Evolutionary conservation across 805 yeast species (phyloP).

Genomic region (Danielia reshetovae): DNA sequence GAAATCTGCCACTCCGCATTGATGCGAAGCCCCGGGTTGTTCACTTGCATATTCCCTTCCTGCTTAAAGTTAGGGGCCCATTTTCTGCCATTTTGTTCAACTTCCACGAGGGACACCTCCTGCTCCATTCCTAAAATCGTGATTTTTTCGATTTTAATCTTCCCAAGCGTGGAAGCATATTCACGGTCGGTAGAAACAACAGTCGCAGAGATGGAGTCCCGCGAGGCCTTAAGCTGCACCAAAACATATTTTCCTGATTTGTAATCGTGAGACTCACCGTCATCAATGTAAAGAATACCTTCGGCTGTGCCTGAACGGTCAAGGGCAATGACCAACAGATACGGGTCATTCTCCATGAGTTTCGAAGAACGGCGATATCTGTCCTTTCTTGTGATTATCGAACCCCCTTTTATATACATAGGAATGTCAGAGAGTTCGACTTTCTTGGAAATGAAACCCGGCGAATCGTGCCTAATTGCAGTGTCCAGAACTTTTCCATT

Average conservation of each 20-base stretch:
- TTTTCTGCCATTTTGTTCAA: slow-evolving; percentile 34
- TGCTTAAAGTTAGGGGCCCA: slow-evolving; percentile 28
- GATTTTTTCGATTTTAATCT: slow-evolving; percentile 51
- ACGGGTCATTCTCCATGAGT: slow-evolving; percentile 77
- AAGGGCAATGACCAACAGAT: slow-evolving; percentile 64
- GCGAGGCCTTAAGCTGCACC: slow-evolving; percentile 34
- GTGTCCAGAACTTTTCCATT: slow-evolving; percentile 23
- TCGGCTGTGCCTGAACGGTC: slow-evolving; percentile 46
- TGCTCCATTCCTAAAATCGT: slow-evolving; percentile 41
- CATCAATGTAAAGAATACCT: slow-evolving; percentile 73
- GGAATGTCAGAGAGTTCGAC: slow-evolving; percentile 62
- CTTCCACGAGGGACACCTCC: slow-evolving; percentile 18
- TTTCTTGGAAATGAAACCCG: slow-evolving; percentile 39
- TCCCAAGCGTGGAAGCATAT: slow-evolving; percentile 21
- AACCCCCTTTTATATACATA: slow-evolving; percentile 73
- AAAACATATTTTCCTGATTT: slow-evolving; percentile 46
- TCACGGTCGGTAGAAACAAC: slow-evolving; percentile 3
- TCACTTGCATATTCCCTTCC: neutral
- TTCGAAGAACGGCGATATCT: slow-evolving; percentile 77
- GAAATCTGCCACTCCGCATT: neutral
- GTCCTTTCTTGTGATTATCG: slow-evolving; percentile 61
- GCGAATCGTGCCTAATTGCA: slow-evolving; percentile 4
- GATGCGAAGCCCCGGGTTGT: neutral
- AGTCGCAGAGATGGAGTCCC: slow-evolving; percentile 5
- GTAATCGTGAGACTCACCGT: slow-evolving; percentile 70